phyloP scores from a whole-genome alignment of 768 basidiomycete species.

The Podaxis sp. region DNA sequence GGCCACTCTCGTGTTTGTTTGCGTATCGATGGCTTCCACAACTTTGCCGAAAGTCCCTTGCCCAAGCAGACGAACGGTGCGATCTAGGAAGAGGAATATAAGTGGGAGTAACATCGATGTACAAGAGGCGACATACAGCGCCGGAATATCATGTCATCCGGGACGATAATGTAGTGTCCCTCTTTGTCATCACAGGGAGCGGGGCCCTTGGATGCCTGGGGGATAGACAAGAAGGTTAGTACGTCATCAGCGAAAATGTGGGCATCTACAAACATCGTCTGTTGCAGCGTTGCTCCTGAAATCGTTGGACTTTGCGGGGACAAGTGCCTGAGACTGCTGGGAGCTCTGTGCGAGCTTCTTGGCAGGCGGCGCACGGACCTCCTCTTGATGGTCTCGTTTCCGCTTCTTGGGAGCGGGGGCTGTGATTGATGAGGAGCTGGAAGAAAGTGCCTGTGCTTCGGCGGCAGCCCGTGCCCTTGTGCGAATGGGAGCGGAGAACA shows the following conservation, averaged over 20 bases:
- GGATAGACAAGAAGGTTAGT: constrained; percentile 27
- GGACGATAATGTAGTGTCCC: constrained; percentile 95
- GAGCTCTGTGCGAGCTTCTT: constrained; percentile 59
- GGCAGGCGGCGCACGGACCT: constrained; percentile 63
- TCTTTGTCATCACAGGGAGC: constrained; percentile 95
- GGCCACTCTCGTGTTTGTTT: constrained; percentile 77
- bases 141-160: constrained; percentile 83
- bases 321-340: constrained; percentile 49
- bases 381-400: constrained; percentile 75
- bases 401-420: constrained; percentile 81
- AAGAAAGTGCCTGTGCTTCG: constrained; percentile 77
- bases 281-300: constrained; percentile 62
- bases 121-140: constrained; percentile 60
- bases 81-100: constrained; percentile 56
- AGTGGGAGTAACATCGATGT: constrained; percentile 18
- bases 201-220: constrained; percentile 63
- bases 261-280: constrained; percentile 59
- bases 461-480: constrained; percentile 86
- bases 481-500: constrained; percentile 73
- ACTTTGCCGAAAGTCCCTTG: constrained; percentile 99
- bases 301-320: constrained; percentile 64
- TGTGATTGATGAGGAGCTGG: constrained; percentile 63
- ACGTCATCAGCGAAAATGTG: constrained; percentile 17
- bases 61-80: constrained; percentile 85
- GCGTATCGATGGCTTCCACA: constrained; percentile 85